These are phyloP conservation scores for Suillus americanus DNA, from an alignment of 768 basidiomycete species.

Conservation along the genomic window DNA sequence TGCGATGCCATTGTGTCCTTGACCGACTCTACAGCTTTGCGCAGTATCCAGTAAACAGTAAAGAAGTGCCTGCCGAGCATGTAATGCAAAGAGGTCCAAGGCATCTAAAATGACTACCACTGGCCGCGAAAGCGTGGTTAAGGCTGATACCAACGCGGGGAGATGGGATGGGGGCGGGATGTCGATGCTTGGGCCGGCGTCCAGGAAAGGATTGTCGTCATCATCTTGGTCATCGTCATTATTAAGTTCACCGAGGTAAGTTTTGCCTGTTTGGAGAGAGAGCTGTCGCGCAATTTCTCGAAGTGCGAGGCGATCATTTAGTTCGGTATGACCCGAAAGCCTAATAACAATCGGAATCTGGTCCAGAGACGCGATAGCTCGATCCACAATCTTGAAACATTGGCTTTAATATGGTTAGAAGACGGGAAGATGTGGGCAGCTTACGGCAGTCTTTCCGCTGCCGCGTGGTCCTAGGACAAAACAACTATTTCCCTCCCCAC, in stretches of 20 bases:
- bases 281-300: slow-evolving; percentile 90
- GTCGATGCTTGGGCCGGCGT: slow-evolving; percentile 32
- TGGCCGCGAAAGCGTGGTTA: slow-evolving; percentile 79
- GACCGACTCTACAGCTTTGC: slow-evolving; percentile 73
- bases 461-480: slow-evolving; percentile 82
- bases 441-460: slow-evolving; percentile 81
- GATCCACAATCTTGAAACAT: slow-evolving; percentile 55
- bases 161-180: slow-evolving; percentile 70
- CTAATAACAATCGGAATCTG: slow-evolving; percentile 69
- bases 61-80: slow-evolving; percentile 88
- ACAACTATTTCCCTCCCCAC: slow-evolving; percentile 94
- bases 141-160: slow-evolving; percentile 68
- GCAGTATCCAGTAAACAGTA: slow-evolving; percentile 96
- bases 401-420: background rate
- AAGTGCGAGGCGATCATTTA: slow-evolving; percentile 86
- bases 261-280: slow-evolving; percentile 67
- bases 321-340: slow-evolving; percentile 83
- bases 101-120: slow-evolving; percentile 85
- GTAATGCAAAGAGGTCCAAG: slow-evolving; percentile 91
- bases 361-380: slow-evolving; percentile 47
- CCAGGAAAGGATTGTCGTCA: slow-evolving; percentile 50
- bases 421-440: slow-evolving; percentile 18
- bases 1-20: slow-evolving; percentile 66
- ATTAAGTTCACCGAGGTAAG: slow-evolving; percentile 45
- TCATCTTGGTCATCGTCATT: slow-evolving; percentile 31